A percentile compares a stretch with the other conserved stretches of the same genome.
These are phyloP conservation scores for Clonostachys rosea DNA, from an alignment of 2,329 filamentous ascomycete genomes.

Conservation along the genomic window DNA sequence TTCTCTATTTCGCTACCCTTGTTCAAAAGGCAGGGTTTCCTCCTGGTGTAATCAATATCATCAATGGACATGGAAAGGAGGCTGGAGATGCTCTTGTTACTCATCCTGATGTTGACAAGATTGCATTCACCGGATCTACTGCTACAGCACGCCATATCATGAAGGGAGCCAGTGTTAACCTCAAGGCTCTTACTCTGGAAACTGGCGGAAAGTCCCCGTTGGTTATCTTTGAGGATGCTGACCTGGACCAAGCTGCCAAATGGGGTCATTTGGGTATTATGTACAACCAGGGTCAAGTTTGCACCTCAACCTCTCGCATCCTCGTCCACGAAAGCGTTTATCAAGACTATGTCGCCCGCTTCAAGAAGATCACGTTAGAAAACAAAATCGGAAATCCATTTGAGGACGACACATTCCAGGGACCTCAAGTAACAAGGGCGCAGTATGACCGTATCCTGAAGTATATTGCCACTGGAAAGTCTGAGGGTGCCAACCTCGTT, in stretches of 20 bases:
- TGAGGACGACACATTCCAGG: constrained; percentile 71
- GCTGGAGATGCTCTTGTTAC: constrained; percentile 68
- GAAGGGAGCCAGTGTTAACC: constrained; percentile 68
- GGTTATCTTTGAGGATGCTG: constrained; percentile 70
- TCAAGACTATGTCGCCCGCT: constrained; percentile 73
- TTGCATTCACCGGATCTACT: constrained; percentile 73
- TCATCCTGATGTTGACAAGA: constrained; percentile 74
- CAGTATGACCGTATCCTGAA: constrained; percentile 83
- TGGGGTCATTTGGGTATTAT: constrained; percentile 67
- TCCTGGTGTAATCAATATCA: constrained; percentile 66
- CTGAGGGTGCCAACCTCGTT: constrained; percentile 52
- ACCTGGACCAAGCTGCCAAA: constrained; percentile 67
- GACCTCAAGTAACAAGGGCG: constrained; percentile 73
- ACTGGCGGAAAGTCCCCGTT: constrained; percentile 72
- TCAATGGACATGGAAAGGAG: constrained; percentile 68
- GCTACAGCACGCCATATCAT: constrained; percentile 65
- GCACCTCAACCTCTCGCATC: constrained; percentile 71
- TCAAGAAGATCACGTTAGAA: constrained; percentile 65
- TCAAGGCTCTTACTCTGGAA: constrained; percentile 75
- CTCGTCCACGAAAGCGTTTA: constrained; percentile 80
- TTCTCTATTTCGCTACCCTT: constrained; percentile 54
- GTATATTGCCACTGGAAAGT: constrained; percentile 61
- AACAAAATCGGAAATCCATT: constrained; percentile 80
- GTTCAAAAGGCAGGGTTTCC: constrained; percentile 73
- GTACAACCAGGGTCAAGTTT: constrained; percentile 55